Conservation (phyloP, 2,329 filamentous ascomycete genomes). For the Chaetomiaceae sp. region DNA sequence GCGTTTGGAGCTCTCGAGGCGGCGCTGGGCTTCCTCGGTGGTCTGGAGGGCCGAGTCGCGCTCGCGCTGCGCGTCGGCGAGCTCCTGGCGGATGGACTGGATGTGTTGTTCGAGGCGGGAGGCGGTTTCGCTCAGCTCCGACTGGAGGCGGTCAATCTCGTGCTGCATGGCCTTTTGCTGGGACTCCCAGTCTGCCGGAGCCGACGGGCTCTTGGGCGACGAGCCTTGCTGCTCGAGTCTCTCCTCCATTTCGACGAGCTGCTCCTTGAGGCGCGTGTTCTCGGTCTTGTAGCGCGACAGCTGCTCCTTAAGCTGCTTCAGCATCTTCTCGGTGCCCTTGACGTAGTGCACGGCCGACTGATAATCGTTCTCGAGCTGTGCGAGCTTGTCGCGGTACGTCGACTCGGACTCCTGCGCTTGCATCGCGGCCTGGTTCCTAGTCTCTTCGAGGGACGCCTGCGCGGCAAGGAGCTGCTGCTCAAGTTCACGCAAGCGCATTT, state of each 20-base stretch:
- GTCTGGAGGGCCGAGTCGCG: conserved; percentile 61
- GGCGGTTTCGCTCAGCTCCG: conserved; percentile 62
- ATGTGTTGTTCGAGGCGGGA: conserved; percentile 69
- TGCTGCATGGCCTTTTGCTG: conserved; percentile 65
- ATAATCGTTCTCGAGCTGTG: conserved; percentile 94
- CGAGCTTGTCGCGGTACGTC: conserved; percentile 86
- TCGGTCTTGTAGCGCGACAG: conserved; percentile 86
- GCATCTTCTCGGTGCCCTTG: conserved; percentile 98
- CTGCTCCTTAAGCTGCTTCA: conserved; percentile 97
- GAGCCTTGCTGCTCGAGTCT: conserved; percentile 37
- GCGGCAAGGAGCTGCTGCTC: conserved; percentile 81
- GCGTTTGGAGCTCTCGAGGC: conserved; percentile 56
- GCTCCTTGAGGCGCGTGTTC: conserved; percentile 75
- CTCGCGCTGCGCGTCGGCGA: conserved; percentile 61
- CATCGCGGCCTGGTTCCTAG: conserved; percentile 69
- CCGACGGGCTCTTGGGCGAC: conserved; percentile 33
- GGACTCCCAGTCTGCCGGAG: conserved; percentile 63
- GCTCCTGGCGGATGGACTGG: conserved; percentile 61
- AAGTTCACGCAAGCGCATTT: conserved; percentile 73
- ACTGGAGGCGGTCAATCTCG: conserved; percentile 66
- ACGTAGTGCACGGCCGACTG: conserved; percentile 97
- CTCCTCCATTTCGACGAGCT: conserved; percentile 66
- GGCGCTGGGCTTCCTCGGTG: conserved; percentile 49
- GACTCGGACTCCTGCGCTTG: conserved; percentile 84
- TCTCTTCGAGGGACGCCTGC: conserved; percentile 77